Conservation (phyloP, 805 yeast genomes). For the Candida germanica region DNA sequence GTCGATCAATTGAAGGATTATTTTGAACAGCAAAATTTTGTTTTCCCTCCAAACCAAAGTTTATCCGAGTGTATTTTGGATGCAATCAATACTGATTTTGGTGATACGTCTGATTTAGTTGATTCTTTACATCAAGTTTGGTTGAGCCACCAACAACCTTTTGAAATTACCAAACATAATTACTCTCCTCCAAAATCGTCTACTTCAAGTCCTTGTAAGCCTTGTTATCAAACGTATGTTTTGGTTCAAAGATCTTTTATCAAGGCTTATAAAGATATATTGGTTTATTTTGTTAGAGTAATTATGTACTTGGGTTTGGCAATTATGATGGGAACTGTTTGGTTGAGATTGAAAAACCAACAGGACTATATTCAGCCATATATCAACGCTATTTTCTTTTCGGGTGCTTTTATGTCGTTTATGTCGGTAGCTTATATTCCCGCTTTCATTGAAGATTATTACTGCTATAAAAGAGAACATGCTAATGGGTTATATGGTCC, state of each 20-base stretch:
- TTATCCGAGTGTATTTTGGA: conserved; percentile 29
- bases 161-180: not conserved
- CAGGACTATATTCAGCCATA: conserved; percentile 32
- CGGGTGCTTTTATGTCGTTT: conserved; percentile 45
- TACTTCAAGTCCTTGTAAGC: not conserved
- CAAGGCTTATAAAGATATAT: conserved; percentile 32
- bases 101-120: not conserved
- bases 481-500: conserved; percentile 39
- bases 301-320: conserved; percentile 40
- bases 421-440: conserved; percentile 44
- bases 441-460: conserved; percentile 33
- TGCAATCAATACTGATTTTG: conserved; percentile 26
- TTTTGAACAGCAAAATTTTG: conserved; percentile 18
- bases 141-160: not conserved
- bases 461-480: conserved; percentile 27
- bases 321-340: conserved; percentile 37
- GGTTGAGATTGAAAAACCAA: conserved; percentile 24
- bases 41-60: conserved; percentile 18
- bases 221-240: conserved; percentile 12
- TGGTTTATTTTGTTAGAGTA: conserved; percentile 36
- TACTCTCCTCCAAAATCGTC: not conserved
- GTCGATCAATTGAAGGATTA: conserved; percentile 13
- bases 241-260: conserved; percentile 24
- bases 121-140: not conserved
- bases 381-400: conserved; percentile 36